These are phyloP conservation scores for Paraphysoderma sedebokerense DNA, from an alignment of 371 early-diverging fungal species.

Conservation along the genomic window DNA sequence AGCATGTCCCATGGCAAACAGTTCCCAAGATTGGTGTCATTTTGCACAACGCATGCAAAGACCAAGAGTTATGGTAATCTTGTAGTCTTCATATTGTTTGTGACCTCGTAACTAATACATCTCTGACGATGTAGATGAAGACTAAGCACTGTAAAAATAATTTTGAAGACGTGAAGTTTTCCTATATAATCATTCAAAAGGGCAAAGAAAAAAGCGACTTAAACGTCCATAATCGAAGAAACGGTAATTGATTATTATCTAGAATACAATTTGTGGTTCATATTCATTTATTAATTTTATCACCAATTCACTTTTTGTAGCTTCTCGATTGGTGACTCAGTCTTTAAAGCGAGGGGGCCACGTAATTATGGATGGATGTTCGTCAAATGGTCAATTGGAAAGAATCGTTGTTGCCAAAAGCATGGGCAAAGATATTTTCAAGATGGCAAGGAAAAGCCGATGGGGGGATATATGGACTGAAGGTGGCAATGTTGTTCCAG, in stretches of 20 bases:
- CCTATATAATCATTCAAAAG: constrained; percentile 47
- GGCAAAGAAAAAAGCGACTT: too few species aligned
- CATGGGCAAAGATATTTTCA: constrained; percentile 49
- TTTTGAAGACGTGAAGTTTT: constrained; percentile 57
- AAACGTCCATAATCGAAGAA: too few species aligned
- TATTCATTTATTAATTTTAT: too few species aligned
- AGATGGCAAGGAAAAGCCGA: constrained; percentile 54
- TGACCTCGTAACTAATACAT: too few species aligned
- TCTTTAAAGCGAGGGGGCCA: constrained; percentile 61
- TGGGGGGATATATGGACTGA: constrained; percentile 78
- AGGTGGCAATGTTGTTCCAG: neutral
- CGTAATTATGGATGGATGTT: constrained; percentile 52
- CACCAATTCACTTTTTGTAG: neutral
- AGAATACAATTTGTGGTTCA: too few species aligned
- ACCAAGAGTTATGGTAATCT: constrained; percentile 35
- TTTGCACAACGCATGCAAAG: constrained; percentile 66
- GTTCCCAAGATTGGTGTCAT: constrained; percentile 51
- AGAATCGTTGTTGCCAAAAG: constrained; percentile 54
- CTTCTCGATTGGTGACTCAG: constrained; percentile 41
- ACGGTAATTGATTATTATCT: too few species aligned
- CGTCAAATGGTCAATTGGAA: constrained; percentile 36
- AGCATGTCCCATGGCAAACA: constrained; percentile 44
- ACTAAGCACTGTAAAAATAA: constrained; percentile 48
- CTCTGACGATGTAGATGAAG: constrained; percentile 53
- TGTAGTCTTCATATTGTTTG: neutral